phyloP scores from a whole-genome alignment of 495 filamentous ascomycete genomes.

The Cenococcum geophilum region DNA sequence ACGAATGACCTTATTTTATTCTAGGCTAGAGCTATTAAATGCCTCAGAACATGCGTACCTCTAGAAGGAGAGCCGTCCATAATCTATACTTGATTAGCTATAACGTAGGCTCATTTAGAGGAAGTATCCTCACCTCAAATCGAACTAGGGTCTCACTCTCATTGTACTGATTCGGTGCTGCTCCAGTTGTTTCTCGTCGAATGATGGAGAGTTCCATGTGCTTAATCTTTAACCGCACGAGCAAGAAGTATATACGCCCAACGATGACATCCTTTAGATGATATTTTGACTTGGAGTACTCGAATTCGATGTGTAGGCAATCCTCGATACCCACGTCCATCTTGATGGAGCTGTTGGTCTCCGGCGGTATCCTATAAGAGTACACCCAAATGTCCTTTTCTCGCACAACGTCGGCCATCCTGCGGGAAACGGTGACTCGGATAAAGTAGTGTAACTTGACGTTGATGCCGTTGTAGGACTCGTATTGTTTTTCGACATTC shows the following conservation, averaged over 20 bases:
- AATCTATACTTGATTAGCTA: constrained; percentile 52
- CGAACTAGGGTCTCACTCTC: constrained; percentile 97
- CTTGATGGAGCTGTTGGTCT: constrained; percentile 98
- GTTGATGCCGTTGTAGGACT: constrained; percentile 99
- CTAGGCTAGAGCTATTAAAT: background rate
- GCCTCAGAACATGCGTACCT: constrained; percentile 46
- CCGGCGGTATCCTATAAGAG: constrained; percentile 94
- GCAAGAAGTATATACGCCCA: constrained; percentile 95
- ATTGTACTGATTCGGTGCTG: constrained; percentile 99
- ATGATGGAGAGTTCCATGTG: constrained; percentile 99
- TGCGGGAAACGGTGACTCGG: constrained; percentile 87
- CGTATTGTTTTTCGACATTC: constrained; percentile 99
- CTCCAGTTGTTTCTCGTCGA: constrained; percentile 90
- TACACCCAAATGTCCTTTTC: constrained; percentile 99
- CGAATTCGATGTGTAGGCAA: constrained; percentile 98
- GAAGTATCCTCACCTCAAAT: constrained; percentile 64
- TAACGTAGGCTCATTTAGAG: background rate
- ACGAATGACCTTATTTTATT: constrained; percentile 7
- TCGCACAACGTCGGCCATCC: constrained; percentile 95
- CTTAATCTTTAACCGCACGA: constrained; percentile 98
- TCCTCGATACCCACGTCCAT: constrained; percentile 99
- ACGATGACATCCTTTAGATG: constrained; percentile 99
- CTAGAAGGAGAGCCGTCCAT: constrained; percentile 97
- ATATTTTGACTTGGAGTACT: constrained; percentile 98
- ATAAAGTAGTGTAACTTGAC: constrained; percentile 98